These are phyloP conservation scores for Exophiala oligosperma DNA, from an alignment of 2,329 filamentous ascomycete species.

Conservation along the genomic window DNA sequence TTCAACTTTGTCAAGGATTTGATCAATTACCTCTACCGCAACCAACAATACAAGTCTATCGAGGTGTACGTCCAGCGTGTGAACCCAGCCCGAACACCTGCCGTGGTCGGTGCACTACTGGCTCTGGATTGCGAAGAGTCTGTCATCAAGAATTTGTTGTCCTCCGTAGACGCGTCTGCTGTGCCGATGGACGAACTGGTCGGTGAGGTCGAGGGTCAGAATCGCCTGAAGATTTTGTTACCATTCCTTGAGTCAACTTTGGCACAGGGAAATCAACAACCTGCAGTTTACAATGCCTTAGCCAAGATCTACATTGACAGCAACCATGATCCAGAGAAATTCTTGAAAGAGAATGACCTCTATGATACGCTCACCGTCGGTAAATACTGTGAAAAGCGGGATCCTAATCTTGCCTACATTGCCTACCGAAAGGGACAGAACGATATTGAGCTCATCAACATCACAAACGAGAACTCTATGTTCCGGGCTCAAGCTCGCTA, in stretches of 20 bases:
- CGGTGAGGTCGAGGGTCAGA: slow-evolving; percentile 89
- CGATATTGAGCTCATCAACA: slow-evolving; percentile 92
- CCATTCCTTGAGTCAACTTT: slow-evolving; percentile 95
- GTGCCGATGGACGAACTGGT: slow-evolving; percentile 96
- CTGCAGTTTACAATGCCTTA: slow-evolving; percentile 93
- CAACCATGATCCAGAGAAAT: slow-evolving; percentile 97
- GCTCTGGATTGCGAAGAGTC: slow-evolving; percentile 96
- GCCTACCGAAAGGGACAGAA: slow-evolving; percentile 97
- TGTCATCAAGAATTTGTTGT: slow-evolving; percentile 90
- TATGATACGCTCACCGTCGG: slow-evolving; percentile 91
- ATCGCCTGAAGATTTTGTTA: slow-evolving; percentile 89
- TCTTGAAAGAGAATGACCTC: slow-evolving; percentile 94
- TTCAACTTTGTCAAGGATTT: slow-evolving; percentile 98
- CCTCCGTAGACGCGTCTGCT: slow-evolving; percentile 77
- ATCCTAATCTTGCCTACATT: slow-evolving; percentile 93
- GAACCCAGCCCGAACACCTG: slow-evolving; percentile 86
- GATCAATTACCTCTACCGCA: slow-evolving; percentile 96
- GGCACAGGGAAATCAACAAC: slow-evolving; percentile 87
- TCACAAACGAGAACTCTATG: slow-evolving; percentile 99
- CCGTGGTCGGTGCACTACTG: slow-evolving; percentile 87
- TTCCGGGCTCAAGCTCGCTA: slow-evolving; percentile 97
- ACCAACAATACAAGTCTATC: slow-evolving; percentile 98
- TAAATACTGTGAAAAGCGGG: slow-evolving; percentile 98
- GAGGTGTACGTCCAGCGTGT: slow-evolving; percentile 97
- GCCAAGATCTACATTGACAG: slow-evolving; percentile 98